phyloP scores from a whole-genome alignment of 331 rosid genomes.

The Quercus tomentella region DNA sequence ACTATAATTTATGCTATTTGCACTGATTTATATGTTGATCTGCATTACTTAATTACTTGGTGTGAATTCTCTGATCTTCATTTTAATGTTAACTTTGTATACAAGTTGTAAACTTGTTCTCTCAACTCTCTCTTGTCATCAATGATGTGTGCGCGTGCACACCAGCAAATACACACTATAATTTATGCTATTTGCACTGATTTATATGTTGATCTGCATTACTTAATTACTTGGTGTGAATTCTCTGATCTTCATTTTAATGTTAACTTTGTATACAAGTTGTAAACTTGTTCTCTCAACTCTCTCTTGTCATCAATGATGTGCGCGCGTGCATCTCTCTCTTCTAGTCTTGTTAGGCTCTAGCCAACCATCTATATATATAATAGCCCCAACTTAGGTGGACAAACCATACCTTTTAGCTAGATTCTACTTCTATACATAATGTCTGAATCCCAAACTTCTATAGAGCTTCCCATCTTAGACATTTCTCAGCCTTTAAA shows the following conservation, averaged over 20 bases:
- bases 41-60: slow-evolving; percentile 6
- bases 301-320: slow-evolving; percentile 9
- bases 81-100: background rate
- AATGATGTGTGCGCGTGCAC: background rate
- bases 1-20: slow-evolving; percentile 12
- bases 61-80: slow-evolving; percentile 24
- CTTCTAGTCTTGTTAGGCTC: slow-evolving; percentile 11
- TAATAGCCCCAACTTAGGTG: slow-evolving; percentile 38
- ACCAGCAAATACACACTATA: no score
- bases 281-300: slow-evolving; percentile 11
- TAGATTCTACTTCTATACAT: slow-evolving; percentile 31
- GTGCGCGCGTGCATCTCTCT: slow-evolving; percentile 4
- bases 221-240: slow-evolving; percentile 18
- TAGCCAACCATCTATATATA: slow-evolving; percentile 40
- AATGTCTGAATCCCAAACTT: slow-evolving; percentile 55
- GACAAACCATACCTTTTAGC: slow-evolving; percentile 49
- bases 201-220: background rate
- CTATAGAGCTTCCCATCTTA: slow-evolving; percentile 66
- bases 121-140: slow-evolving; percentile 19
- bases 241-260: slow-evolving; percentile 18
- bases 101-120: background rate
- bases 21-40: slow-evolving; percentile 3
- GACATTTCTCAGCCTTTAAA: slow-evolving; percentile 76
- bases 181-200: no score
- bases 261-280: background rate